Percentiles rank a stretch among this genome's conserved stretches.
Conservation (phyloP, 768 basidiomycete genomes). For the Lactifluus echinatus region DNA sequence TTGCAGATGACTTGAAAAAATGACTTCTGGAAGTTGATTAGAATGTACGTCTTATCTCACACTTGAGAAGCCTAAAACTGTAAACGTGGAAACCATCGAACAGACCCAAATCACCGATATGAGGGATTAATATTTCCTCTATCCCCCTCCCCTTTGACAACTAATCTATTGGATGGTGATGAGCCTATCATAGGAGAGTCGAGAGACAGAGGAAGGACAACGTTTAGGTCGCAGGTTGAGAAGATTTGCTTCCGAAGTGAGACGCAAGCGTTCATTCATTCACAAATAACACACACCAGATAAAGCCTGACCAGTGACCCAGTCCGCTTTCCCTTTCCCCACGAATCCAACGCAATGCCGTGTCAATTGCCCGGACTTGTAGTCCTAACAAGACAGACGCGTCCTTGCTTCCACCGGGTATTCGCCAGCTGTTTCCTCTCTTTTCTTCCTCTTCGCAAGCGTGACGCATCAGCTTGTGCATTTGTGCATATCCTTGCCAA, state of each 20-base stretch:
- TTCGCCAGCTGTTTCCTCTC: neutral
- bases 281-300: neutral
- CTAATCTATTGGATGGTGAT: neutral
- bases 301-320: neutral
- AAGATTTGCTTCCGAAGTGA: conserved; percentile 1
- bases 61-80: neutral
- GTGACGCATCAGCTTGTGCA: too few relatives aligned
- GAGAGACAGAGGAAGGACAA: neutral
- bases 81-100: neutral
- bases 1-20: too few relatives aligned
- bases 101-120: neutral
- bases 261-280: neutral
- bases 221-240: neutral
- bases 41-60: neutral
- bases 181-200: neutral
- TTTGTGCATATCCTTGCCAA: too few relatives aligned
- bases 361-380: neutral
- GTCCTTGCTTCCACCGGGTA: neutral
- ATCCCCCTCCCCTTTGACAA: neutral
- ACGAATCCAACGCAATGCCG: neutral
- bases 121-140: neutral
- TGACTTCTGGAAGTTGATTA: too few relatives aligned
- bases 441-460: neutral
- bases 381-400: neutral
- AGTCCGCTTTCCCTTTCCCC: neutral